A percentile compares a stretch with the other conserved stretches of the same genome.
Evolutionary conservation across 2,329 filamentous ascomycete genomes (phyloP).

Genomic region (Dactylellina cionopaga): DNA sequence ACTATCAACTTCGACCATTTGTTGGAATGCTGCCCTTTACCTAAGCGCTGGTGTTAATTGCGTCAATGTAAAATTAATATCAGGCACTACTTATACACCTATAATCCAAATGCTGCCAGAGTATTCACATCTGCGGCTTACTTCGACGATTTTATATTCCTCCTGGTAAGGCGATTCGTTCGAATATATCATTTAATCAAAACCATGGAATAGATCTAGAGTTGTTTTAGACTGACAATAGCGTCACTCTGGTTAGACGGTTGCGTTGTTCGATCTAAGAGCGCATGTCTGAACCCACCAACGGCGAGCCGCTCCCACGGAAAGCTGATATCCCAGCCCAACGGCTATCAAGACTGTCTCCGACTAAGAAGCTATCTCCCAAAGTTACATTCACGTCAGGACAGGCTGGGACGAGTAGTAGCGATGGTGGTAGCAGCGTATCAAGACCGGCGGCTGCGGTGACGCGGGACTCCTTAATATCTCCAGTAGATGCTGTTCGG

Average conservation of each 20-base stretch:
- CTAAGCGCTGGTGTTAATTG: too few relatives aligned
- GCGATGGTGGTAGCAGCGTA: neutral
- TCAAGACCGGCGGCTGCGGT: slow-evolving; percentile 15
- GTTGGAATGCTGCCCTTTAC: too few relatives aligned
- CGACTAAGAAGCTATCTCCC: neutral
- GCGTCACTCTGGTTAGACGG: neutral
- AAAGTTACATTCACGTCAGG: neutral
- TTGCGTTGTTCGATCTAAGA: slow-evolving; percentile 9
- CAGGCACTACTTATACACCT: too few relatives aligned
- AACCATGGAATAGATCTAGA: too few relatives aligned
- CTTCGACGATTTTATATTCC: too few relatives aligned
- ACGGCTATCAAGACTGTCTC: slow-evolving; percentile 18
- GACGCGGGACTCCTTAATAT: slow-evolving; percentile 3
- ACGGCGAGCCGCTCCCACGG: slow-evolving; percentile 15
- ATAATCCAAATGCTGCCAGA: too few relatives aligned
- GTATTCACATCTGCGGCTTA: too few relatives aligned
- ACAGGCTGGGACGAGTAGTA: neutral
- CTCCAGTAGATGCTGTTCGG: neutral
- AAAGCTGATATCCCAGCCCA: slow-evolving; percentile 37
- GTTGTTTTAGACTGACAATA: too few relatives aligned
- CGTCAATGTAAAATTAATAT: too few relatives aligned
- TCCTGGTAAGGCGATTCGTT: too few relatives aligned
- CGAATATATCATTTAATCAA: too few relatives aligned
- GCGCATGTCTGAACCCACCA: slow-evolving; percentile 47
- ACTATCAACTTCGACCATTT: too few relatives aligned